Evolutionary conservation across 495 filamentous ascomycete genomes (phyloP).

Genomic region (Penicillium herquei): DNA sequence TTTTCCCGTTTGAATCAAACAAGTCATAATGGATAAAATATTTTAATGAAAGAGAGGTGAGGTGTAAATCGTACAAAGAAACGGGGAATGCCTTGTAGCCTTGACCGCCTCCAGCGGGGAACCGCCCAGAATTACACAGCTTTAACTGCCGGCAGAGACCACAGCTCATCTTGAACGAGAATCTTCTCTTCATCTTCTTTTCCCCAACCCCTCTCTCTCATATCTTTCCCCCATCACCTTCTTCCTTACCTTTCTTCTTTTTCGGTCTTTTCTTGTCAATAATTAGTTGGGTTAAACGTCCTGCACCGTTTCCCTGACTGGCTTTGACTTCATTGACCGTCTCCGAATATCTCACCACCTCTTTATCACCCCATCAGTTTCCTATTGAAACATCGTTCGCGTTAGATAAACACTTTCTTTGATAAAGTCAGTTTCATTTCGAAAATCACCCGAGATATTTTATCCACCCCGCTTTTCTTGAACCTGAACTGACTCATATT

Average conservation of each 20-base stretch:
- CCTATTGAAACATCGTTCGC: not conserved
- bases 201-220: not conserved
- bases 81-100: constrained; percentile 20
- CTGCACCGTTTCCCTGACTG: constrained; percentile 49
- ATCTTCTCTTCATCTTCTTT: constrained; percentile 20
- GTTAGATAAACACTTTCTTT: not conserved
- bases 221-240: not conserved
- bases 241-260: constrained; percentile 2
- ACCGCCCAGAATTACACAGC: constrained; percentile 1
- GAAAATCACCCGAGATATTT: not conserved
- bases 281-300: constrained; percentile 36
- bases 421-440: not conserved
- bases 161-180: constrained; percentile 30
- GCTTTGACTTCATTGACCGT: constrained; percentile 25
- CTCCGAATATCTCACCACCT: constrained; percentile 6
- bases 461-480: constrained; percentile 4
- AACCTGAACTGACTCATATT: constrained; percentile 23
- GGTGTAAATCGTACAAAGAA: too few species aligned
- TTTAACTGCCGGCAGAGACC: constrained; percentile 20
- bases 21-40: too few species aligned
- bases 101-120: constrained; percentile 27
- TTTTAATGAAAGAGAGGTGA: too few species aligned
- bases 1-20: too few species aligned
- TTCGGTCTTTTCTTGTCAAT: constrained; percentile 16
- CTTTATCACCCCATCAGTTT: not conserved